phyloP scores from a whole-genome alignment of 495 filamentous ascomycete species.

The Zalerion maritima region DNA sequence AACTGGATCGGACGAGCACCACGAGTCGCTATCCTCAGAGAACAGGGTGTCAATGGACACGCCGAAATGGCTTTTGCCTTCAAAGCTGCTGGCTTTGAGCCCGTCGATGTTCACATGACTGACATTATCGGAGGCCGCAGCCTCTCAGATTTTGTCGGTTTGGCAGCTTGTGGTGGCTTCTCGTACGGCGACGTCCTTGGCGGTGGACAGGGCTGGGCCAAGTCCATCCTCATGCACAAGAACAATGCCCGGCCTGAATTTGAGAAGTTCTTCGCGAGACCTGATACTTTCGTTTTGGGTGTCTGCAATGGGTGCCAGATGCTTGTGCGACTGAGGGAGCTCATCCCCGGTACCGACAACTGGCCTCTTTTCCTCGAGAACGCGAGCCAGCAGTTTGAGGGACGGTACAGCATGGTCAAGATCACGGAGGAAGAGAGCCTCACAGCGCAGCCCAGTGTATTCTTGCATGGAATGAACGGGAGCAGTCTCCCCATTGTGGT shows the following conservation, averaged over 20 bases:
- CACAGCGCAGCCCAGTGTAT: constrained; percentile 52
- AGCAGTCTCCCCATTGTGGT: constrained; percentile 74
- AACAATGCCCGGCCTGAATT: constrained; percentile 58
- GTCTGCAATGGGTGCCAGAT: constrained; percentile 99
- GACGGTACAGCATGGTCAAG: constrained; percentile 74
- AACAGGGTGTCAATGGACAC: constrained; percentile 90
- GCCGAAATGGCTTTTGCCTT: constrained; percentile 96
- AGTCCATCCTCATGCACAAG: constrained; percentile 73
- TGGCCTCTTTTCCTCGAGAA: constrained; percentile 89
- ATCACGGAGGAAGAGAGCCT: constrained; percentile 43
- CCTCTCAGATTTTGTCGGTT: constrained; percentile 66
- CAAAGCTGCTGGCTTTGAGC: constrained; percentile 75
- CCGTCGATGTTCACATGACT: constrained; percentile 93
- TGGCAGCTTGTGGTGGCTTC: constrained; percentile 93
- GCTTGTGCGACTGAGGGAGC: constrained; percentile 62
- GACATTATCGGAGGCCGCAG: constrained; percentile 72
- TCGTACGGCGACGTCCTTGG: constrained; percentile 94
- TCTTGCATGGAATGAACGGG: constrained; percentile 82
- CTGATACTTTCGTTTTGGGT: constrained; percentile 82
- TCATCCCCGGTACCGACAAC: constrained; percentile 71
- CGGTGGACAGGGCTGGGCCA: constrained; percentile 94
- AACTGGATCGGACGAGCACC: constrained; percentile 60
- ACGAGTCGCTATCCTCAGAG: constrained; percentile 82
- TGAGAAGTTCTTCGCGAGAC: constrained; percentile 70
- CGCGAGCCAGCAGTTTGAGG: constrained; percentile 83